These are phyloP conservation scores for Rossbeevera mucosa DNA, from an alignment of 768 basidiomycete species.

Conservation along the genomic window DNA sequence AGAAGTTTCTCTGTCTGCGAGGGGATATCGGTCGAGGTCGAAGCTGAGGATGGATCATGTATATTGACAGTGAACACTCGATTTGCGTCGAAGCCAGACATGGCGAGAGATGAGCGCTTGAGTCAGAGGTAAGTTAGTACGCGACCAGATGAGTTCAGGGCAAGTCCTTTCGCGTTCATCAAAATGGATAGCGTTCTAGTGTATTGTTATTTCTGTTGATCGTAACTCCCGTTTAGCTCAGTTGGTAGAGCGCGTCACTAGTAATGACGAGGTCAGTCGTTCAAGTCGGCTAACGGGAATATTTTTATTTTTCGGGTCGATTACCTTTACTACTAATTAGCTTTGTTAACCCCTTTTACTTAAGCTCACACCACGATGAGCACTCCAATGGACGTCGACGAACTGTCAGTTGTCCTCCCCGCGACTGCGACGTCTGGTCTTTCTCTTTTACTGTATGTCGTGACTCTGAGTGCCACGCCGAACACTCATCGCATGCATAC, in stretches of 20 bases:
- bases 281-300: conserved; percentile 40
- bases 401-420: conserved; percentile 68
- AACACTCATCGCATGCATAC: conserved; percentile 19
- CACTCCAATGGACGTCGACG: conserved; percentile 77
- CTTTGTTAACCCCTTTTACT: conserved; percentile 1
- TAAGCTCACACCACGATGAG: conserved; percentile 30
- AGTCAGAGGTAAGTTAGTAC: neutral
- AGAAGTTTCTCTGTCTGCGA: conserved; percentile 78
- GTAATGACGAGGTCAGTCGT: conserved; percentile 44
- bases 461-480: neutral
- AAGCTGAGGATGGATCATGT: conserved; percentile 51
- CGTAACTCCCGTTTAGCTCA: conserved; percentile 37
- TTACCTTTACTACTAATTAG: neutral
- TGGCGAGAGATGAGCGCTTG: conserved; percentile 31
- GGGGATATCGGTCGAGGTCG: conserved; percentile 61
- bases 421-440: conserved; percentile 69
- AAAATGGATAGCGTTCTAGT: neutral
- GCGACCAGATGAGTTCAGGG: conserved; percentile 26
- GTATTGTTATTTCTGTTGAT: neutral
- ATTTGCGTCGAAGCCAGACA: conserved; percentile 88
- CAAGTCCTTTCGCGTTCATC: conserved; percentile 27
- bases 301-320: conserved; percentile 10
- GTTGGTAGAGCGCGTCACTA: conserved; percentile 50
- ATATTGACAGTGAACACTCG: conserved; percentile 78
- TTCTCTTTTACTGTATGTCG: conserved; percentile 65